Evolutionary conservation across 2,329 filamentous ascomycete genomes (phyloP).

Genomic region (Trichophyton simii): DNA sequence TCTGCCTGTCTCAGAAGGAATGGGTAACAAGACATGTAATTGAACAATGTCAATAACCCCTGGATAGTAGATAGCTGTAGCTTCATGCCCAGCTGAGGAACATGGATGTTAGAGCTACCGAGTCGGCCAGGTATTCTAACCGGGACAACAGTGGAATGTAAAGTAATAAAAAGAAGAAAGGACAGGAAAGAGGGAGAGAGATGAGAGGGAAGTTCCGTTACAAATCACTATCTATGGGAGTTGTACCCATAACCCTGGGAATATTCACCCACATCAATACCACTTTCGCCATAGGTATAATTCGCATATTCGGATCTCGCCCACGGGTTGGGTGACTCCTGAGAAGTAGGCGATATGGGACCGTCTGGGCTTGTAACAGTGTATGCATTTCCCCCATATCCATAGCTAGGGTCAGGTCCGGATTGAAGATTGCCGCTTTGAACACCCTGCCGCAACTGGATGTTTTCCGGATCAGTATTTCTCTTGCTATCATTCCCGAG

Average conservation of each 20-base stretch:
- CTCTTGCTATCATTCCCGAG: background rate
- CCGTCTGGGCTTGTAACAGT: background rate
- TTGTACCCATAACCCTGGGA: constrained; percentile 12
- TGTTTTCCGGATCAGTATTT: background rate
- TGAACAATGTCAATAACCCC: background rate
- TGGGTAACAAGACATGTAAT: background rate
- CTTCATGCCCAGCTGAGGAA: background rate
- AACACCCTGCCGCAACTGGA: background rate
- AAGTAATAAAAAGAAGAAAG: background rate
- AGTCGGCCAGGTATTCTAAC: background rate
- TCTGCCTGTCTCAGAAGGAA: background rate
- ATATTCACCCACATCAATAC: constrained; percentile 8
- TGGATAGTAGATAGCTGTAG: background rate
- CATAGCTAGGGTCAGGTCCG: background rate
- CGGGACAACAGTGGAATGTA: background rate
- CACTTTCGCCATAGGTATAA: constrained; percentile 12
- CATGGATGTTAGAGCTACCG: background rate
- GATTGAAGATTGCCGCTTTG: background rate
- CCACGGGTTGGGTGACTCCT: background rate
- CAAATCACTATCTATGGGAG: background rate
- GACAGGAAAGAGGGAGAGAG: no score
- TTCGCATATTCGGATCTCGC: background rate
- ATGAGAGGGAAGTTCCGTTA: background rate
- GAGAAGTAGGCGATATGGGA: background rate
- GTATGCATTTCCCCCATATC: background rate